Conservation (phyloP, 1,284 basidiomycete species). For the Leccinum glutinopallens region DNA sequence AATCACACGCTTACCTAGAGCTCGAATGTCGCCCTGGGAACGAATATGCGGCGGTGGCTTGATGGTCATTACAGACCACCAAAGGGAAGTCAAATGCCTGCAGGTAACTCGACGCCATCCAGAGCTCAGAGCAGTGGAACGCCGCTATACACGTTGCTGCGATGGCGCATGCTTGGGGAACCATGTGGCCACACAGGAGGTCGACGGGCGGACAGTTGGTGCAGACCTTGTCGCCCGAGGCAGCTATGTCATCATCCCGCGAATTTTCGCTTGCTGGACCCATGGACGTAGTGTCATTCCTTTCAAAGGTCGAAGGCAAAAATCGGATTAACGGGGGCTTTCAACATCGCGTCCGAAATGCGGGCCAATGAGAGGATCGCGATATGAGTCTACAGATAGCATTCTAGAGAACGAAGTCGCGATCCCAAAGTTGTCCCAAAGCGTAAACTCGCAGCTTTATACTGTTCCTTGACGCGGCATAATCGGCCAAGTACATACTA, state of each 20-base stretch:
- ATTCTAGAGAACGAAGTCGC: conserved; percentile 22
- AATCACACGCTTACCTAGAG: too few relatives aligned
- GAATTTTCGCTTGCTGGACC: conserved; percentile 5
- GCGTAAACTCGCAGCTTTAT: conserved; percentile 4
- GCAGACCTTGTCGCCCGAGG: conserved; percentile 2
- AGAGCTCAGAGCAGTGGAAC: conserved; percentile 22
- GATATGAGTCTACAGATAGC: conserved; percentile 22
- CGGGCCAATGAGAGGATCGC: conserved; percentile 21
- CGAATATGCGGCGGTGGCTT: conserved; percentile 21
- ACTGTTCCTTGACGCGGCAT: conserved; percentile 22
- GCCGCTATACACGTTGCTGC: conserved; percentile 14
- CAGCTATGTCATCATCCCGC: conserved; percentile 10
- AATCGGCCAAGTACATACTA: conserved; percentile 1
- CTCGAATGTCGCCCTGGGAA: too few relatives aligned
- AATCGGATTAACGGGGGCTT: conserved; percentile 8
- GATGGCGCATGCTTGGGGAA: conserved; percentile 10
- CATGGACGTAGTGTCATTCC: conserved; percentile 8
- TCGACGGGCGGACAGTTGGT: conserved; percentile 2
- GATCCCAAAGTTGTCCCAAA: conserved; percentile 6
- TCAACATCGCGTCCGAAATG: conserved; percentile 18
- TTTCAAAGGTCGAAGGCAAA: conserved; percentile 10
- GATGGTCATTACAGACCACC: conserved; percentile 19
- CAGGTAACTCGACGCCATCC: conserved; percentile 19
- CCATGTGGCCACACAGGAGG: conserved; percentile 21
- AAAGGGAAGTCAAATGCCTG: conserved; percentile 10